Evolutionary conservation across 331 rosid species (phyloP), one percentile per base, ranked within the genome.

Genomic region (Quercus tomentella): DNA sequence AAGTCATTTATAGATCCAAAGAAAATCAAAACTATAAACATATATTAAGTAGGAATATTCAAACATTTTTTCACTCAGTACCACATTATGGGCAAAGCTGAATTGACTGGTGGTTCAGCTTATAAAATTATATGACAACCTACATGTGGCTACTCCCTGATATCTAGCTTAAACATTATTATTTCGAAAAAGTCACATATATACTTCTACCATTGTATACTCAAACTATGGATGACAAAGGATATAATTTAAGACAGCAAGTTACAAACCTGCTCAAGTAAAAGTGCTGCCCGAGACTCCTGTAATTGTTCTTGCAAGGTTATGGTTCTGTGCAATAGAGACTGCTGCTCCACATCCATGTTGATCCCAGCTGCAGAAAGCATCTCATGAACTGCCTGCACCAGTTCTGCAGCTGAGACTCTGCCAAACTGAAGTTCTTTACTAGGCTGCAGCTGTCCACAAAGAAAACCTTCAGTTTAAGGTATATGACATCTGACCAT

Each of bases 381-480:
- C 84, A 95, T 95, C 88, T 95, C 99, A 80, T 93, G 83, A 71
- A 95, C 97, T 52, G 99, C 99, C 80, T 93, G 97, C 82, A 93
- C 96, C 80, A 93, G 81, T 83, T 95, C 99, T 43, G 84, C 87
- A 37, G 99, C 90, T 11, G 99, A 89, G 80, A 95, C 97, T 87
- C 85, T 91, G 78, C 94, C 94, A 72, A 87, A 87, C 79, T 85
- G 97, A 65, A 84, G 84, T 72, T 87, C 91, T 84, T 89, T 86
- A 28, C 58, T 84, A 70, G 87, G 79, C 80, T 85, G 90, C 80
- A 37, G 75, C 87, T 84, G 87, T 73, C 79, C 70, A 77, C 54
- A 83, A 35, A 82, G 72, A 76, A 62, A 77, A 21, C 45, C 82
- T 49, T 87, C 83, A 88, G 83, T 84, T 88, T 71, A 35, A 87